phyloP scores from a whole-genome alignment of 768 basidiomycete genomes.

The Suillus bovinus region DNA sequence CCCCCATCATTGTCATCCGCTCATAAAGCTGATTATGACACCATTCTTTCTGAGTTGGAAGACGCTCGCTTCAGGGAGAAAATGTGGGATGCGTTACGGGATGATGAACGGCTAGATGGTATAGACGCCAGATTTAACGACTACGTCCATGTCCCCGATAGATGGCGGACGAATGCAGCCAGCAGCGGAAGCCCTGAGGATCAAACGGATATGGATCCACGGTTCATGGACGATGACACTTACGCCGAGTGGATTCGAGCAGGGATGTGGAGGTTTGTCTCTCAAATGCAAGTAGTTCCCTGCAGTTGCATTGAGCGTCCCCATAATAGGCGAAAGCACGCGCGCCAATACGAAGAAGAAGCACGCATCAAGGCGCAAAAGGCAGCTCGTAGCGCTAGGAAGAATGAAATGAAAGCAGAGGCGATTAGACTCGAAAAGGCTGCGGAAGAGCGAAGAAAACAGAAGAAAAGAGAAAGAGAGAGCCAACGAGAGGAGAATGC shows the following conservation, averaged over 20 bases:
- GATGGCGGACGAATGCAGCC: slow-evolving; percentile 49
- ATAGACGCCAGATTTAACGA: slow-evolving; percentile 65
- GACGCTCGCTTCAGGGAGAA: slow-evolving; percentile 70
- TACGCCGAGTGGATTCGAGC: slow-evolving; percentile 85
- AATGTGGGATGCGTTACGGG: slow-evolving; percentile 69
- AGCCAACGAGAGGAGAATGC: slow-evolving; percentile 44
- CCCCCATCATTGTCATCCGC: slow-evolving; percentile 23
- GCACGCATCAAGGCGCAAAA: slow-evolving; percentile 53
- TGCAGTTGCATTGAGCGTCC: slow-evolving; percentile 12
- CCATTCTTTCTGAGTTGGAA: slow-evolving; percentile 55
- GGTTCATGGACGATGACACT: slow-evolving; percentile 78
- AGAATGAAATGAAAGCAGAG: slow-evolving; percentile 56
- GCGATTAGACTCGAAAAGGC: slow-evolving; percentile 48
- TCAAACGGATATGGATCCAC: slow-evolving; percentile 39
- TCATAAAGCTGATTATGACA: slow-evolving; percentile 45
- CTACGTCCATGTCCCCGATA: slow-evolving; percentile 70
- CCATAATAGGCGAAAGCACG: slow-evolving; percentile 59
- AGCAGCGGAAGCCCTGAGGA: slow-evolving; percentile 37
- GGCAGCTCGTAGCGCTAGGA: slow-evolving; percentile 53
- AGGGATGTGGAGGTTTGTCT: slow-evolving; percentile 79
- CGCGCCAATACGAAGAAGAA: slow-evolving; percentile 64
- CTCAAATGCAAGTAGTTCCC: slow-evolving; percentile 5
- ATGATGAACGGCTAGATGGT: slow-evolving; percentile 68
- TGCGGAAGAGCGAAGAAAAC: slow-evolving; percentile 53
- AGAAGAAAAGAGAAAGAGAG: slow-evolving; percentile 49